Percentiles rank a stretch among this genome's conserved stretches.
Conservation (phyloP, 352 stramenopile genomes). For the Globisporangium spinosum region DNA sequence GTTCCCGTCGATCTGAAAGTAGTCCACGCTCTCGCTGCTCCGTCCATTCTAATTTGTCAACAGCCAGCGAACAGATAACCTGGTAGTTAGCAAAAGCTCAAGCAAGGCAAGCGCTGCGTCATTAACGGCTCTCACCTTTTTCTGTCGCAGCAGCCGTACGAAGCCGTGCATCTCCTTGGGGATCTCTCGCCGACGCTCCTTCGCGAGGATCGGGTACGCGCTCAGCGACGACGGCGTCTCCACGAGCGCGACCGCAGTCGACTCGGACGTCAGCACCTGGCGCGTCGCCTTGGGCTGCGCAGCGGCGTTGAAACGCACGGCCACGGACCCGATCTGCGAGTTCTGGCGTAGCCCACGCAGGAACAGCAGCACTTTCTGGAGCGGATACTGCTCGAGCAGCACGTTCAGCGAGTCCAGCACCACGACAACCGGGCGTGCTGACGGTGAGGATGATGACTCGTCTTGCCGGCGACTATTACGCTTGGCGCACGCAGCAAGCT, state of each 20-base stretch:
- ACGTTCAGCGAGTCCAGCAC: slow-evolving; percentile 65
- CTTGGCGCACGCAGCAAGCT: slow-evolving; percentile 14
- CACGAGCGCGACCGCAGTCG: slow-evolving; percentile 48
- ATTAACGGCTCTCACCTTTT: slow-evolving; percentile 39
- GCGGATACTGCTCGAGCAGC: slow-evolving; percentile 46
- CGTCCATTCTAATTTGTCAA: slow-evolving; percentile 42
- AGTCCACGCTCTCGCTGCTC: slow-evolving; percentile 64
- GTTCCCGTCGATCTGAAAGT: slow-evolving; percentile 38
- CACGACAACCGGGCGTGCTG: slow-evolving; percentile 42
- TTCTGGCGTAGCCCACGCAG: slow-evolving; percentile 32
- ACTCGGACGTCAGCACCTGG: slow-evolving; percentile 32
- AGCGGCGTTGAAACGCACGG: slow-evolving; percentile 45
- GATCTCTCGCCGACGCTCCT: slow-evolving; percentile 56
- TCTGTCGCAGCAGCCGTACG: slow-evolving; percentile 53
- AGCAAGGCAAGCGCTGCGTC: background rate
- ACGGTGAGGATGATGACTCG: background rate
- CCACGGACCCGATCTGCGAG: slow-evolving; percentile 37
- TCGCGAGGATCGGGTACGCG: slow-evolving; percentile 54
- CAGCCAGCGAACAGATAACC: background rate
- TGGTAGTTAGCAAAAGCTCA: background rate
- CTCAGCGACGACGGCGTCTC: slow-evolving; percentile 53
- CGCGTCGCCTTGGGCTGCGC: slow-evolving; percentile 18
- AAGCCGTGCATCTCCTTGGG: slow-evolving; percentile 55
- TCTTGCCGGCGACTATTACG: background rate
- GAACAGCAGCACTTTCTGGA: slow-evolving; percentile 42